phyloP scores from a whole-genome alignment of 371 early-diverging fungal genomes.

The Mortierella sp. region DNA sequence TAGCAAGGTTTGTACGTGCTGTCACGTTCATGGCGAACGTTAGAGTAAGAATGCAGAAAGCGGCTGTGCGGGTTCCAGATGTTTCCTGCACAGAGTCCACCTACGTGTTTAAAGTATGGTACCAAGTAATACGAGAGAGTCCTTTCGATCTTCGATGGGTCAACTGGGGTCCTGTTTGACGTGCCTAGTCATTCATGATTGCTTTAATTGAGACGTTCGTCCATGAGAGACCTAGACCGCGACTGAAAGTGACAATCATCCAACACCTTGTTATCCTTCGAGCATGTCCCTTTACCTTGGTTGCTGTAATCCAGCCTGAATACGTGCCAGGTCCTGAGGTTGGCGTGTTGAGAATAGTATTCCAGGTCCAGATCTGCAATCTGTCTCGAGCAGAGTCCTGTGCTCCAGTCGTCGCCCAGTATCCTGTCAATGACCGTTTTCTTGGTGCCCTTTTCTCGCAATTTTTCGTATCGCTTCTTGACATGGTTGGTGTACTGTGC shows the following conservation, averaged over 20 bases:
- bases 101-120: conserved; percentile 53
- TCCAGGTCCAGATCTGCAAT: conserved; percentile 57
- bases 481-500: conserved; percentile 17
- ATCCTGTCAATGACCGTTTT: conserved; percentile 50
- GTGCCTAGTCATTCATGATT: neutral
- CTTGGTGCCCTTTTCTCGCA: conserved; percentile 35
- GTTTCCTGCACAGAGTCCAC: conserved; percentile 1
- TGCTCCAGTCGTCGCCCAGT: conserved; percentile 48
- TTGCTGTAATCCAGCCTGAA: conserved; percentile 39
- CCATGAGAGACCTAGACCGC: neutral
- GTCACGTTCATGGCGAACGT: neutral
- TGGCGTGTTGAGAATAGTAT: conserved; percentile 40
- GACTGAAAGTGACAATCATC: too few species aligned
- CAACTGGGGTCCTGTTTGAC: conserved; percentile 4
- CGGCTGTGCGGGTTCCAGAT: neutral
- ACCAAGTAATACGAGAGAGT: conserved; percentile 31
- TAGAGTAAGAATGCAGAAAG: neutral
- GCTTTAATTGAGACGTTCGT: neutral
- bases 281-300: conserved; percentile 31
- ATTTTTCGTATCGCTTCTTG: conserved; percentile 27
- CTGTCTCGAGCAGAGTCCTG: conserved; percentile 56
- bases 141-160: conserved; percentile 33
- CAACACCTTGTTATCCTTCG: neutral
- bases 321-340: conserved; percentile 52
- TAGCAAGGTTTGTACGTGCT: conserved; percentile 56